Evolutionary conservation across 1,284 basidiomycete genomes (phyloP).

Genomic region (Cutaneotrichosporon cutaneum): DNA sequence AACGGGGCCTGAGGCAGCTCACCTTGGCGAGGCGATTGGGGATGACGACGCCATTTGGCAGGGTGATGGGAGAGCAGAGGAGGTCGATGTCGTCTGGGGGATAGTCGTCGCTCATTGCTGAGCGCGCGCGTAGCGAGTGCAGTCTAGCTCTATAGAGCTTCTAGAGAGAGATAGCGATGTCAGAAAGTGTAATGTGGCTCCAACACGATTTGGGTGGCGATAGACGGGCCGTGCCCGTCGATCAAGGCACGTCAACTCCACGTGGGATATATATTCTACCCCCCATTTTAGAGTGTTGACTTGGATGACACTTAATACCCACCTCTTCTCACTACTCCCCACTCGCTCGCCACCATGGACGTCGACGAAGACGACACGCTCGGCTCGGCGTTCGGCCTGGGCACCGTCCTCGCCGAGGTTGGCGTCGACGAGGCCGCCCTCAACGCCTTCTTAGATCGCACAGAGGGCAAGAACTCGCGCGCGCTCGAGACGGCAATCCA

Average conservation of each 20-base stretch:
- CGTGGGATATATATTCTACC: not conserved
- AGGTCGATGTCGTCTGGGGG: constrained; percentile 31
- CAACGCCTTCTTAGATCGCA: constrained; percentile 29
- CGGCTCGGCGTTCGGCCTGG: constrained; percentile 40
- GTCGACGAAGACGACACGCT: constrained; percentile 34
- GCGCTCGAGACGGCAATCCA: constrained; percentile 41
- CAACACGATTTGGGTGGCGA: not conserved
- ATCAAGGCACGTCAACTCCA: not conserved
- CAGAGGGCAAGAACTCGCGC: constrained; percentile 24
- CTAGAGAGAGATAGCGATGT: not conserved
- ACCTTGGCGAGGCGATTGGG: constrained; percentile 59
- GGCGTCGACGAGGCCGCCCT: constrained; percentile 42
- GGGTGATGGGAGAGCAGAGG: constrained; percentile 55
- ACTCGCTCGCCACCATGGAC: constrained; percentile 21
- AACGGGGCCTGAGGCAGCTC: constrained; percentile 14
- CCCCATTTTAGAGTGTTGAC: not conserved
- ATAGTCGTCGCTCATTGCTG: constrained; percentile 7
- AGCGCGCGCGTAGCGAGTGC: not conserved
- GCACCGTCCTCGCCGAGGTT: constrained; percentile 35
- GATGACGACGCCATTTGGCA: constrained; percentile 60
- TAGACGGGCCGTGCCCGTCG: not conserved
- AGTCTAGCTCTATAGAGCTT: not conserved
- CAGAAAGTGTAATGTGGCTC: not conserved
- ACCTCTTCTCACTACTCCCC: not conserved
- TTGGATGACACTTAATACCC: not conserved